phyloP scores from a whole-genome alignment of 176 grass and related monocot species.

The Aechmea fasciata region DNA sequence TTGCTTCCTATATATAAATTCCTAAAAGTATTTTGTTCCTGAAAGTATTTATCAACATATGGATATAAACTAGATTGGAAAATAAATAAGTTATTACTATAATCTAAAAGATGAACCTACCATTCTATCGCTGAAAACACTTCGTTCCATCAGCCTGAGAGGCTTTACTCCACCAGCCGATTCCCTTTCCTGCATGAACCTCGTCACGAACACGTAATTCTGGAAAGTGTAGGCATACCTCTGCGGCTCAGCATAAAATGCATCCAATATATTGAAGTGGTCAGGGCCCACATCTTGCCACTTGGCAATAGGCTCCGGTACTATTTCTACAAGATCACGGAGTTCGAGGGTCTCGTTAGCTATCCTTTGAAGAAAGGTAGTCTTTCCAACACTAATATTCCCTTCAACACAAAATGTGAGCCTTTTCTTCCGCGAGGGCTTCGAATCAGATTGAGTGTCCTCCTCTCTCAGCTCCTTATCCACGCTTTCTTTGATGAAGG shows the following conservation, averaged over 20 bases:
- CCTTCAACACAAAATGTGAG: slow-evolving; percentile 98
- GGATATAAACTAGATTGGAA: not conserved
- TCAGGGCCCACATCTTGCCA: slow-evolving; percentile 97
- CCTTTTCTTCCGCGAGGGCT: slow-evolving; percentile 44
- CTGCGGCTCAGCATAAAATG: slow-evolving; percentile 79
- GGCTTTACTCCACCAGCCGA: slow-evolving; percentile 78
- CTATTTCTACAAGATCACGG: slow-evolving; percentile 88
- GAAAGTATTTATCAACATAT: too few species aligned
- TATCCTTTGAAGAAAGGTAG: slow-evolving; percentile 87
- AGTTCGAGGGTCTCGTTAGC: slow-evolving; percentile 97
- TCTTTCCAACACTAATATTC: slow-evolving; percentile 95
- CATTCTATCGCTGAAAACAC: slow-evolving; percentile 95
- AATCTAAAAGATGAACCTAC: slow-evolving; percentile 28
- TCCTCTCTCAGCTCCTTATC: slow-evolving; percentile 61
- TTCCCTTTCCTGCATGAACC: slow-evolving; percentile 98
- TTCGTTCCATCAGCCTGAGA: slow-evolving; percentile 98
- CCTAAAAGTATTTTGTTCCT: too few species aligned
- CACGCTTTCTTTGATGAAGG: slow-evolving; percentile 88
- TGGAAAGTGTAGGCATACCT: slow-evolving; percentile 98
- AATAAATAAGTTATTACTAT: not conserved
- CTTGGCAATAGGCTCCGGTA: slow-evolving; percentile 79
- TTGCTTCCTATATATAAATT: too few species aligned
- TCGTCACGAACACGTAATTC: slow-evolving; percentile 98
- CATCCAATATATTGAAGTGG: slow-evolving; percentile 94
- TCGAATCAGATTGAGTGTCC: slow-evolving; percentile 20